Conservation (phyloP, 257 asterid species). For the Fraxinus excelsior region DNA sequence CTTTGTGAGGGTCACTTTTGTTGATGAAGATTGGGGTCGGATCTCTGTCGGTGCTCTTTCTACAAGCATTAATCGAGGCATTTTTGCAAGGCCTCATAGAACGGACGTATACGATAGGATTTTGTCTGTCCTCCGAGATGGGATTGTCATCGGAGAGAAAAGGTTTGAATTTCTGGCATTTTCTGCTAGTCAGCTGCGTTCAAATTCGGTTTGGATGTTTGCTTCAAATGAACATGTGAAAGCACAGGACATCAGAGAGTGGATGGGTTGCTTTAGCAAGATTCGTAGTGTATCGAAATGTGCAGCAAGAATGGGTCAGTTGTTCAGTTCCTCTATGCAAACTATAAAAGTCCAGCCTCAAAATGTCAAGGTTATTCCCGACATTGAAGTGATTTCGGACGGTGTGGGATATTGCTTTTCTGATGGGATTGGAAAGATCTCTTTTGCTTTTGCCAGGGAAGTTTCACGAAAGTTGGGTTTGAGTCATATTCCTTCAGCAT, state of each 20-base stretch:
- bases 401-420: slow-evolving; percentile 86
- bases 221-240: slow-evolving; percentile 71
- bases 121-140: slow-evolving; percentile 68
- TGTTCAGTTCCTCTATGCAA: slow-evolving; percentile 80
- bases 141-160: slow-evolving; percentile 75
- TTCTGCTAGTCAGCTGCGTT: slow-evolving; percentile 91
- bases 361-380: slow-evolving; percentile 62
- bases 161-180: slow-evolving; percentile 78
- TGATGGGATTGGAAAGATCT: slow-evolving; percentile 92
- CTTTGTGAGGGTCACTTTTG: slow-evolving; percentile 86
- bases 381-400: slow-evolving; percentile 64
- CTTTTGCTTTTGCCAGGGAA: slow-evolving; percentile 56
- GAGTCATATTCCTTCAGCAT: slow-evolving; percentile 73
- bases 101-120: slow-evolving; percentile 64
- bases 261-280: slow-evolving; percentile 93
- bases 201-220: slow-evolving; percentile 95
- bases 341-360: slow-evolving; percentile 57
- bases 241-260: slow-evolving; percentile 75
- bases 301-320: slow-evolving; percentile 97
- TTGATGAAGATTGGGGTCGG: slow-evolving; percentile 94
- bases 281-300: slow-evolving; percentile 82
- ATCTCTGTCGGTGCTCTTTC: slow-evolving; percentile 56
- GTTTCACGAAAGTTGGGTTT: slow-evolving; percentile 59
- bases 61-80: slow-evolving; percentile 49
- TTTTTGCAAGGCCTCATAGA: slow-evolving; percentile 63